Conservation (phyloP, 345 rosid species). For the Eutrema yunnanense region DNA sequence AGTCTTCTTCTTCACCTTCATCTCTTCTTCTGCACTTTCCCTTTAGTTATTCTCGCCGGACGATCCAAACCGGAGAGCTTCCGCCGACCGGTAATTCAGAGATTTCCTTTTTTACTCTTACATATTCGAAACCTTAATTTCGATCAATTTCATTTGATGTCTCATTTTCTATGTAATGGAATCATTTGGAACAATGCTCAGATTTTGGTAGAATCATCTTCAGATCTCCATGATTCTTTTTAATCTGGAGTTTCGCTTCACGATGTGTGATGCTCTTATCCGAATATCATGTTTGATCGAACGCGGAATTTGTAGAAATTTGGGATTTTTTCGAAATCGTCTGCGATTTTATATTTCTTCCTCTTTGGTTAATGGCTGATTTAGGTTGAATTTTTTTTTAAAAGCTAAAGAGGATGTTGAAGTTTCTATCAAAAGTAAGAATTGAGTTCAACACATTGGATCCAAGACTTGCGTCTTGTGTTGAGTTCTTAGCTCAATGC, state of each 20-base stretch:
- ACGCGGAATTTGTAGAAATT: too few relatives aligned
- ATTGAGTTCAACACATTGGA: slow-evolving; percentile 80
- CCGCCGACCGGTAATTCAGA: not conserved
- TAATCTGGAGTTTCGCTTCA: not conserved
- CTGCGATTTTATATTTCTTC: not conserved
- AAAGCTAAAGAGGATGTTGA: slow-evolving; percentile 53
- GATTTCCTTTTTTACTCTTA: not conserved
- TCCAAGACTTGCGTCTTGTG: slow-evolving; percentile 70
- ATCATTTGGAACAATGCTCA: not conserved
- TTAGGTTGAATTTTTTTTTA: not conserved
- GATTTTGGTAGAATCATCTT: not conserved
- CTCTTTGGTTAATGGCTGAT: not conserved
- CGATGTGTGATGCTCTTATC: not conserved
- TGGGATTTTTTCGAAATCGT: not conserved
- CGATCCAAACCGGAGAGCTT: slow-evolving; percentile 1
- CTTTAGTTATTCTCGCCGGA: not conserved
- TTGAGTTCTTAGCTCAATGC: slow-evolving; percentile 93
- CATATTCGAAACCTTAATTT: not conserved
- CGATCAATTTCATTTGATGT: not conserved
- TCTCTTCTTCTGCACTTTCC: not conserved
- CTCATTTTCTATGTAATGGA: not conserved
- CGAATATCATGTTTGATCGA: not conserved
- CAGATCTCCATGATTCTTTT: not conserved
- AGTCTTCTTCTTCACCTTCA: not conserved
- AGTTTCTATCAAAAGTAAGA: slow-evolving; percentile 74